Conservation (phyloP, 805 yeast genomes). For the Monosporozyma aerobia region DNA sequence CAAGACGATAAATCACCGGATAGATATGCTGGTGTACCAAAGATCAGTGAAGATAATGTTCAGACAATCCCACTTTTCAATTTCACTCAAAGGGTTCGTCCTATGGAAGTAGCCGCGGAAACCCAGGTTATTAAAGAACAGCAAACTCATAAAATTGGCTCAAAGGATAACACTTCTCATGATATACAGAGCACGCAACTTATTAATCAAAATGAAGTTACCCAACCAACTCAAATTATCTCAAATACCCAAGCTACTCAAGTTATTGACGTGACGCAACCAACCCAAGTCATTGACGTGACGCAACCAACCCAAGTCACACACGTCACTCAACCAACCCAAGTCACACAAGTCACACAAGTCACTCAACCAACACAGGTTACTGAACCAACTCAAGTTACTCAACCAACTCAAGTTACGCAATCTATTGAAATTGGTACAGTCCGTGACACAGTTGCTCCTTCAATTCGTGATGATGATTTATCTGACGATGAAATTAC, state of each 20-base stretch:
- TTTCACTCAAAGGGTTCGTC: not conserved
- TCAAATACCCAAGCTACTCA: not conserved
- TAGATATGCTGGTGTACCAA: not conserved
- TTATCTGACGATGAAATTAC: not conserved
- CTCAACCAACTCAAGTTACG: conserved; percentile 1
- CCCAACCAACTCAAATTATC: not conserved
- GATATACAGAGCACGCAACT: not conserved
- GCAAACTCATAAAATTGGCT: not conserved
- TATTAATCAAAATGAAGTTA: conserved; percentile 1
- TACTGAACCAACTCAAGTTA: conserved; percentile 1
- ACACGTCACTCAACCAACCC: not conserved
- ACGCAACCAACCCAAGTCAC: not conserved
- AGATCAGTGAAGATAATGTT: not conserved
- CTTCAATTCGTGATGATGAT: not conserved
- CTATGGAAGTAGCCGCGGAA: not conserved
- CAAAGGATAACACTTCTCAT: not conserved
- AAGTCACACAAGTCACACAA: not conserved
- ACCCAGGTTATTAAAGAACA: not conserved
- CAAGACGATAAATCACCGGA: not conserved
- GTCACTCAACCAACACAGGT: not conserved
- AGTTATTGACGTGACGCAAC: not conserved
- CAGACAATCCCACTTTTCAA: not conserved
- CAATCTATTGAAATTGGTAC: conserved; percentile 1
- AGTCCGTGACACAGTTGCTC: not conserved
- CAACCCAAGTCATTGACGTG: not conserved